A percentile compares a stretch with the other conserved stretches of the same genome.
Conservation (phyloP, 441 rosid species). For the Eutrema salsugineum region DNA sequence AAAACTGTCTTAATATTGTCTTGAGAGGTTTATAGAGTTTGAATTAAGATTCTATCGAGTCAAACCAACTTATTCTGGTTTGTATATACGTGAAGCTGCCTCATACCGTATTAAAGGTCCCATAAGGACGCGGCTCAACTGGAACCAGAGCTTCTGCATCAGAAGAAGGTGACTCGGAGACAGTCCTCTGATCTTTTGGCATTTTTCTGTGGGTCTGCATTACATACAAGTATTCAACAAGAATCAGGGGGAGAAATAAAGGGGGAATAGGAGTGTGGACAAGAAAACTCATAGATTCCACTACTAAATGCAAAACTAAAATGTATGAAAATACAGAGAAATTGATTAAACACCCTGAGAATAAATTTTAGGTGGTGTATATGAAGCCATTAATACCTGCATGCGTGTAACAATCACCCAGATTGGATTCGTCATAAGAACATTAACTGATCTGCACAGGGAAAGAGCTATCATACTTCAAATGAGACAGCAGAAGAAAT, state of each 20-base stretch:
- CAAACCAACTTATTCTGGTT: background rate
- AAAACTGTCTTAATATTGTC: background rate
- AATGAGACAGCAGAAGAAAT: background rate
- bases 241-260: background rate
- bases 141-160: constrained; percentile 42
- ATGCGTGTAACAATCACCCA: constrained; percentile 97
- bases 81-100: background rate
- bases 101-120: constrained; percentile 68
- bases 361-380: background rate
- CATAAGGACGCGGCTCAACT: constrained; percentile 60
- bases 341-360: background rate
- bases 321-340: background rate
- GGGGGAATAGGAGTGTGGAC: background rate
- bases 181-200: constrained; percentile 35
- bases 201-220: constrained; percentile 77
- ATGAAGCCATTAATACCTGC: constrained; percentile 59
- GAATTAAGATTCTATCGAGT: background rate
- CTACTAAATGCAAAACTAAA: background rate
- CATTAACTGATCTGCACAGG: constrained; percentile 74
- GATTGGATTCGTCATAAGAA: constrained; percentile 85
- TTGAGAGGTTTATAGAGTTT: background rate
- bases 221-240: constrained; percentile 1
- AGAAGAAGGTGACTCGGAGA: constrained; percentile 32
- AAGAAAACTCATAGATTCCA: background rate
- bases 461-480: constrained; percentile 19